Evolutionary conservation across 805 yeast species (phyloP).

Genomic region (Saturnispora silvae): DNA sequence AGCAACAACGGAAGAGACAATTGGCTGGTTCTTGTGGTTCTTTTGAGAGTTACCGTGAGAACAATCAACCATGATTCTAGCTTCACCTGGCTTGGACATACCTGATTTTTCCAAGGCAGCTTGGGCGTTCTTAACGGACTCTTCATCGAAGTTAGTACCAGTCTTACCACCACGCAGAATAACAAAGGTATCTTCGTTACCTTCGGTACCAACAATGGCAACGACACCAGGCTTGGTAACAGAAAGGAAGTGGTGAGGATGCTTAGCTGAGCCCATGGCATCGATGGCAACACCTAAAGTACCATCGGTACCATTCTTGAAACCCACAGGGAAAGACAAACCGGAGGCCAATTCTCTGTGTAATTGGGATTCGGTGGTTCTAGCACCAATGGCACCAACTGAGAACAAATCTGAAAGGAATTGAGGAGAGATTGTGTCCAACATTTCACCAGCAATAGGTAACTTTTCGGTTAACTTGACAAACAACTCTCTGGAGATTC

Average conservation of each 20-base stretch:
- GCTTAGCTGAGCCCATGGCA: constrained; percentile 85
- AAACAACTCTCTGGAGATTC: constrained; percentile 81
- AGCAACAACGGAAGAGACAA: constrained; percentile 67
- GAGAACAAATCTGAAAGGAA: constrained; percentile 87
- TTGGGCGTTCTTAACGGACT: constrained; percentile 58
- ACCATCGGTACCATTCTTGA: constrained; percentile 98
- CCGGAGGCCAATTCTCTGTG: constrained; percentile 98
- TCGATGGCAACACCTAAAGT: constrained; percentile 88
- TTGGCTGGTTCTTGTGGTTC: constrained; percentile 87
- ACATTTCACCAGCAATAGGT: constrained; percentile 96
- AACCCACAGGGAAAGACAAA: constrained; percentile 93
- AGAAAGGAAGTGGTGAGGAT: constrained; percentile 87
- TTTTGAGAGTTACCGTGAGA: constrained; percentile 94
- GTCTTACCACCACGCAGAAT: constrained; percentile 92
- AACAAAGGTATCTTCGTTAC: constrained; percentile 82
- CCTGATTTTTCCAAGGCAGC: constrained; percentile 41
- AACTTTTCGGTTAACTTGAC: constrained; percentile 69
- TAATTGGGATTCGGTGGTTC: constrained; percentile 96
- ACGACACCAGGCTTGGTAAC: constrained; percentile 96
- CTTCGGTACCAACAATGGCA: constrained; percentile 92
- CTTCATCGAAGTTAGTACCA: constrained; percentile 83
- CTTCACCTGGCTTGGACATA: constrained; percentile 27
- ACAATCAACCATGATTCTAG: constrained; percentile 91
- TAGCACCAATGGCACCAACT: constrained; percentile 96
- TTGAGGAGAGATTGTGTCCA: constrained; percentile 96